Base-by-base conservation (phyloP, 139 green algal species). In the Tetratostichococcus sp. region DNA sequence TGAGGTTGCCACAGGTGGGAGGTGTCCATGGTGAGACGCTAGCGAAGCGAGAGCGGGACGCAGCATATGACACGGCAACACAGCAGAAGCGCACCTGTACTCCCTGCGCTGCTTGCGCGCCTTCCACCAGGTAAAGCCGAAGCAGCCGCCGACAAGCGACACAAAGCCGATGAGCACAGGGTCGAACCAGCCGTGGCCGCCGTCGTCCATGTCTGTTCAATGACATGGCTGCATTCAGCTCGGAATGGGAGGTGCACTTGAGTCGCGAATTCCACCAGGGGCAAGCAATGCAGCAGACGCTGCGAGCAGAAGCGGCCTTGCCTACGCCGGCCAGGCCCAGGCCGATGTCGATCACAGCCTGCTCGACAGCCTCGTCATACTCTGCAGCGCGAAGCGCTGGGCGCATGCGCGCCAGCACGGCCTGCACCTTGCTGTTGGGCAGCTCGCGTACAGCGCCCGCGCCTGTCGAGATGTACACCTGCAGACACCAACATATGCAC, bases 361-460 rank as follows among this genome's bases (percentile, higher is more conserved):
- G 43, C 70, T 86, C 70, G 69, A 93, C 35, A 5, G 86, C 89
- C 0, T 75, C 84, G 32, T 68, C 80, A 58, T 86, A 90, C 30
- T 84, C 75, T 23, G 65, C 31, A 4, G 26, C 17, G 16, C 78
- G 74, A 39, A 92, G 81, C 35, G 65, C 43, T 1, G 82, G 75
- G 19, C 69, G 74, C 43, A 87, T 89, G 31, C 66, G 75, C 19
- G 33, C 35, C 6, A 92, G 72, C 21, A 91, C 77, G 25, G 26
- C n/a, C 1, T 70, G 22, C 14, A 91, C 35, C 31, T 69, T 43
- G 4, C 35, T 25, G 34, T 79, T 78, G 2, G 71, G 65, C 69
- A 91, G 70, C 11, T 35, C 59, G 2, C 59, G 32, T 42, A 50
- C 39, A 6, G 79, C 76, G 17, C 78, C 83, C 35, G 57, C 30